Base-by-base conservation (phyloP, 2,329 filamentous ascomycete species). In the Curvularia eragrostidis region DNA sequence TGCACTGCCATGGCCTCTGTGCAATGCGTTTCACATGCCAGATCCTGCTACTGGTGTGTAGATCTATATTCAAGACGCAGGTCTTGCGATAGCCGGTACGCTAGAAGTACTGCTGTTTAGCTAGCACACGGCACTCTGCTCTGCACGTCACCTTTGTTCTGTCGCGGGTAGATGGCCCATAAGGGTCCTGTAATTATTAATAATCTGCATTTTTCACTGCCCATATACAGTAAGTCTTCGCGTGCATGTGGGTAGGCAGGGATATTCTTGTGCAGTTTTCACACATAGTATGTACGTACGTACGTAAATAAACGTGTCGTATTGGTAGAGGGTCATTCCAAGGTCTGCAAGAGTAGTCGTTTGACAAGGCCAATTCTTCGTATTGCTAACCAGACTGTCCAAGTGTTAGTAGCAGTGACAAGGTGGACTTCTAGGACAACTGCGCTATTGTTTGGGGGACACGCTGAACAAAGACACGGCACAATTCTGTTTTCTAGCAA, bases 81-180 rank as follows among this genome's bases (percentile, higher is more conserved):
- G 39, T 58, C 56, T 51, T 30, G 34, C 41, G 51, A 51, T 47
- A 51, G 34, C 52, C 47, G 51, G 51, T 50, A 49, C 39, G 26
- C 34, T 42, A 58, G 43, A 21, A 36, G 18, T 28, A 42, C 41
- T 44, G 36, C 34, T 32, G 36, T 38, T 48, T 30, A 34, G 36
- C 28, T 47, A 48, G 49, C 36, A 48, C 18, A 12, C 21, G 34
- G 32, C 19, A 36, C 34, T 34, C 26, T 28, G n/a, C 24, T 19
- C 24, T 32, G 38, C 32, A 34, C 32, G 21, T 36, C 34, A 23
- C 6, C 10, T 23, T n/a, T 30, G 24, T n/a, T 34, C 41, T 44
- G 47, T 32, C 15, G 13, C 32, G 12, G 7, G 13, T 38, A 46
- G 43, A 46, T 26, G 12, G 13, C 39, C 23, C 23, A 23, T 24